Conservation (phyloP, 768 basidiomycete species). For the Lactifluus subvellereus region DNA sequence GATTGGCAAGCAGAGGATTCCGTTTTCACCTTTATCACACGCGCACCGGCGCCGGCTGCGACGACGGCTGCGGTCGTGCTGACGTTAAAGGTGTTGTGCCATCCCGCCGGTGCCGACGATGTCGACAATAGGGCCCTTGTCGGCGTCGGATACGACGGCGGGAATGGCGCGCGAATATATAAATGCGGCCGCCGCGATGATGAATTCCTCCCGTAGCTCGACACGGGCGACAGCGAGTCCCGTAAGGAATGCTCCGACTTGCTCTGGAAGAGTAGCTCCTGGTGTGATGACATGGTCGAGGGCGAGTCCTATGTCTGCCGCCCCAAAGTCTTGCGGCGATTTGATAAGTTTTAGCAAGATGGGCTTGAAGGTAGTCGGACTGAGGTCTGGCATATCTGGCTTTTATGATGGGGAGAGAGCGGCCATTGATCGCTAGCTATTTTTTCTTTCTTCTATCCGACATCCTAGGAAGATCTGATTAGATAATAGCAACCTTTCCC, state of each 20-base stretch:
- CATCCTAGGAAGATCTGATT: not conserved
- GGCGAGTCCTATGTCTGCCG: slow-evolving; percentile 64
- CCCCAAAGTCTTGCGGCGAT: slow-evolving; percentile 75
- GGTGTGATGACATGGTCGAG: slow-evolving; percentile 73
- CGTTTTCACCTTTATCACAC: slow-evolving; percentile 70
- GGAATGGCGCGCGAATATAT: slow-evolving; percentile 63
- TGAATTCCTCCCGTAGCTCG: slow-evolving; percentile 67
- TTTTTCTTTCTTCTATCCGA: no score
- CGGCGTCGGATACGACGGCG: slow-evolving; percentile 50
- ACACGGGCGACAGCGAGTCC: slow-evolving; percentile 76
- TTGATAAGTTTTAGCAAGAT: slow-evolving; percentile 73
- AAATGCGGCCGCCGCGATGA: slow-evolving; percentile 74
- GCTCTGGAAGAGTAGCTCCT: slow-evolving; percentile 54
- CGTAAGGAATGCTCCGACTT: slow-evolving; percentile 87
- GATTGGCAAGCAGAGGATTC: slow-evolving; percentile 23
- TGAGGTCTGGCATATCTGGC: slow-evolving; percentile 10
- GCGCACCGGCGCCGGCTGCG: slow-evolving; percentile 89
- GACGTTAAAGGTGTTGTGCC: slow-evolving; percentile 94
- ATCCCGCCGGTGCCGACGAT: slow-evolving; percentile 96
- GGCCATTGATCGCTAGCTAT: no score
- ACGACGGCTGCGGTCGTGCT: slow-evolving; percentile 92
- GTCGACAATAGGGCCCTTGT: slow-evolving; percentile 63
- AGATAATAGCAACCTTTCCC: not conserved
- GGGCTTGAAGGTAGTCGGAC: slow-evolving; percentile 60
- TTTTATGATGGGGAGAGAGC: not conserved